Evolutionary conservation across 495 filamentous ascomycete genomes (phyloP).

Genomic region (Talaromyces borbonicus): DNA sequence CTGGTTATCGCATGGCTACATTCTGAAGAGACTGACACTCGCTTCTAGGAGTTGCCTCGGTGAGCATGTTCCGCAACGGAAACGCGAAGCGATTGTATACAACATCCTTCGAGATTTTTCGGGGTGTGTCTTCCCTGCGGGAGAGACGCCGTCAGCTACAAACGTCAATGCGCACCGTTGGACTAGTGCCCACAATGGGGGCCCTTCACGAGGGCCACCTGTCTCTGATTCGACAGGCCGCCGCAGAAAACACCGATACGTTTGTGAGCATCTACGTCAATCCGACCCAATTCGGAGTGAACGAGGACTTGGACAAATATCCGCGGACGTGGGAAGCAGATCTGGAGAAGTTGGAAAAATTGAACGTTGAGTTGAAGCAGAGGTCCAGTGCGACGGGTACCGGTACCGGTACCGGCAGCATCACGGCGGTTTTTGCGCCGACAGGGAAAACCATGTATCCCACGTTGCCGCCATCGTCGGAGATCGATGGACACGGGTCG

Average conservation of each 20-base stretch:
- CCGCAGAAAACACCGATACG: constrained; percentile 70
- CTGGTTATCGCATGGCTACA: neutral
- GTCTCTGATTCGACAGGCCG: constrained; percentile 77
- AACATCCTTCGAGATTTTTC: constrained; percentile 57
- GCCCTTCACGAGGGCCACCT: constrained; percentile 88
- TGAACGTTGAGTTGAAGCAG: constrained; percentile 60
- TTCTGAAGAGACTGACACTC: neutral
- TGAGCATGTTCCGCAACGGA: neutral
- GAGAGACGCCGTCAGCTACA: constrained; percentile 58
- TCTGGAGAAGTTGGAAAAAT: constrained; percentile 47
- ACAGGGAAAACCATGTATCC: constrained; percentile 83
- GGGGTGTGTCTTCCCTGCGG: constrained; percentile 61
- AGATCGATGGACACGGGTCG: constrained; percentile 64
- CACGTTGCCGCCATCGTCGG: constrained; percentile 68
- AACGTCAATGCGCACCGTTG: constrained; percentile 60
- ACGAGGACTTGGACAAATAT: constrained; percentile 80
- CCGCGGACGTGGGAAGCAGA: constrained; percentile 86
- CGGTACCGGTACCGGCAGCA: constrained; percentile 45
- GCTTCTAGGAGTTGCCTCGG: neutral
- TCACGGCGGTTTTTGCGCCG: constrained; percentile 79
- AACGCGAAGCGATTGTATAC: neutral
- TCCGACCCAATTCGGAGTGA: constrained; percentile 88
- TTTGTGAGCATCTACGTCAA: constrained; percentile 92
- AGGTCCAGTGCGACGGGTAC: constrained; percentile 7
- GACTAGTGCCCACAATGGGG: constrained; percentile 94